Evolutionary conservation across 805 yeast species (phyloP).

Genomic region (Nematodospora valgi): DNA sequence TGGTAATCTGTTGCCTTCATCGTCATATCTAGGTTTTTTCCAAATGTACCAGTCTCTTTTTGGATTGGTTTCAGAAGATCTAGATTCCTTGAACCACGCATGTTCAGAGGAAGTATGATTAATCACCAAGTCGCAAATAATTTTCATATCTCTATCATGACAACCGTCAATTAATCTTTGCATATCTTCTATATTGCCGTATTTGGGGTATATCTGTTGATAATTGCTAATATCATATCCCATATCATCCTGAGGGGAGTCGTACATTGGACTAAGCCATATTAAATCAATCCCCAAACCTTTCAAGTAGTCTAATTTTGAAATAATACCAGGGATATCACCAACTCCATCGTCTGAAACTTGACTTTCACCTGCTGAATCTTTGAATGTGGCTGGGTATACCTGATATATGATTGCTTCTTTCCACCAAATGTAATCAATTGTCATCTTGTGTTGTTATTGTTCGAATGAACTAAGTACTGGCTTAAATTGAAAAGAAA

Average conservation of each 20-base stretch:
- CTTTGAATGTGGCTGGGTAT: conserved; percentile 61
- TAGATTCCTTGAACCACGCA: conserved; percentile 56
- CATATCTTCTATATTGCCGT: conserved; percentile 54
- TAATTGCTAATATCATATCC: conserved; percentile 60
- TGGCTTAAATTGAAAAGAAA: neutral
- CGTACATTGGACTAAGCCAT: conserved; percentile 59
- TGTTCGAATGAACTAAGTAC: neutral
- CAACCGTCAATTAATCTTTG: conserved; percentile 44
- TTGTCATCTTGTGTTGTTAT: conserved; percentile 6
- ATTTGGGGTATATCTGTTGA: conserved; percentile 47
- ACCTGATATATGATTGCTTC: conserved; percentile 56
- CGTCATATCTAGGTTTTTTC: conserved; percentile 47
- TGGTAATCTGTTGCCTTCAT: conserved; percentile 46
- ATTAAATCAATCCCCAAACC: conserved; percentile 48
- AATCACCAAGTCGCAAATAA: conserved; percentile 54
- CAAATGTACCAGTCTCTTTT: conserved; percentile 63
- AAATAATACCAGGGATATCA: conserved; percentile 52
- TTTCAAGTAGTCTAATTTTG: conserved; percentile 50
- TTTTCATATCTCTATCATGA: conserved; percentile 48
- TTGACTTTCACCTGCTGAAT: conserved; percentile 53
- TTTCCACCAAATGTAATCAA: conserved; percentile 47
- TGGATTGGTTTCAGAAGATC: conserved; percentile 47
- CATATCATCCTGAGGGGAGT: conserved; percentile 60
- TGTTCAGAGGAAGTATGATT: conserved; percentile 58
- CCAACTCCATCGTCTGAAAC: conserved; percentile 65